Base-by-base conservation (phyloP, 2,329 filamentous ascomycete species). In the Xylaria arbuscula region DNA sequence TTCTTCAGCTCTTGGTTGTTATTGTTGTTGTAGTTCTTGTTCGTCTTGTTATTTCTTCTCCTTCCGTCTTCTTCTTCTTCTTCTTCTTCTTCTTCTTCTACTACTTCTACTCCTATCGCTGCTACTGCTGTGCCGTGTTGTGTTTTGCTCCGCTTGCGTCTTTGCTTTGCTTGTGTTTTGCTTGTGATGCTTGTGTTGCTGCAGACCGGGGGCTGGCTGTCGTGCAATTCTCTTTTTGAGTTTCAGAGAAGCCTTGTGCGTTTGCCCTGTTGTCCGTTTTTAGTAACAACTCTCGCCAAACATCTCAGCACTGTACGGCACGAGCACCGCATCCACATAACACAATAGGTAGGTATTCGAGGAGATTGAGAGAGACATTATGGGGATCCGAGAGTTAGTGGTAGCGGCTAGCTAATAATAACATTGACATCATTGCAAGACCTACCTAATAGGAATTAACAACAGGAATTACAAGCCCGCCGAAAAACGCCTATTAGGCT, bases 391-490 rank as follows among this genome's bases (percentile, higher is more conserved):
- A 32, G 54, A 24, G 61, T 61, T 53, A 51, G 53, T 19, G 48
- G 50, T 34, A 22, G 50, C 53, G 36, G 53, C 53, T 66, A 47
- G 36, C 61, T 58, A 66, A 64, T 63, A 70, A 66, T 68, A 56
- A 38, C 40, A 50, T 60, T 62, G 68, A 63, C 68, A 66, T 65
- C 59, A 70, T 65, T 51, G 65, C 65, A 62, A 66, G 62, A 69
- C 66, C 65, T 66, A 66, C 54, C 61, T 60, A 66, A 65, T 63
- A 56, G 42, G 61, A 69, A 64, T 69, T 60, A 53, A 67, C 51
- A 47, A 36, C 17, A 48, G 34, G 24, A 64, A 67, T 58, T 68
- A 61, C 67, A 67, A 67, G 56, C 64, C 50, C 57, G 47, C 58
- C 53, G 22, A 45, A 53, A 57, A 59, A 8, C 19, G 58, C 47